Evolutionary conservation across 805 yeast species (phyloP).

Genomic region (Metschnikowia proteae): DNA sequence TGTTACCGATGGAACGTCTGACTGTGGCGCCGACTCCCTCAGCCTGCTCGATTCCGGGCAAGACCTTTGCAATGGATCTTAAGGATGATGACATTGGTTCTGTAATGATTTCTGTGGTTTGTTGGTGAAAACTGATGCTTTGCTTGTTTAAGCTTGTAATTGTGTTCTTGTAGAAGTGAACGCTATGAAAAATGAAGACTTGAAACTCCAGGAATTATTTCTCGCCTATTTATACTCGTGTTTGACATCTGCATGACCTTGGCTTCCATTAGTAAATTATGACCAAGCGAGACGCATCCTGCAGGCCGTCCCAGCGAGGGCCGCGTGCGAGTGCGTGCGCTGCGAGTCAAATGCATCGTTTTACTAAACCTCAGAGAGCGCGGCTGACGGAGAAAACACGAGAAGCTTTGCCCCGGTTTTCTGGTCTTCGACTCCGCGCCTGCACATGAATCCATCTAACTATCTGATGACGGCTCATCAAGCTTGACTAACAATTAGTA

Average conservation of each 20-base stretch:
- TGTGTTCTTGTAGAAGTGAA: not conserved
- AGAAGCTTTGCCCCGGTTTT: conserved; percentile 1
- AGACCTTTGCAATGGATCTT: conserved; percentile 32
- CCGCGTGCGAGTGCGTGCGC: not conserved
- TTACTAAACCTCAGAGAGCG: conserved; percentile 1
- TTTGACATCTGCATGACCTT: not conserved
- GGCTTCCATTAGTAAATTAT: not conserved
- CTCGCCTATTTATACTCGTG: conserved; percentile 1
- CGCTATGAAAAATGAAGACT: not conserved
- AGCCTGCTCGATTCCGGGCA: conserved; percentile 60
- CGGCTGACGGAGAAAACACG: conserved; percentile 1
- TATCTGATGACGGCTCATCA: too few relatives aligned
- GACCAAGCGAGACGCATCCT: not conserved
- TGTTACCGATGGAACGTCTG: conserved; percentile 73
- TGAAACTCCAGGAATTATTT: not conserved
- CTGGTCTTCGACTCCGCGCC: not conserved
- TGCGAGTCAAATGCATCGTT: not conserved
- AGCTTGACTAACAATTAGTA: too few relatives aligned
- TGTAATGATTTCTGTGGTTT: not conserved
- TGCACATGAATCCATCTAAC: not conserved
- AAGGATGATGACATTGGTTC: conserved; percentile 15
- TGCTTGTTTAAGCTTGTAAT: not conserved
- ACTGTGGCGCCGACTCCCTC: conserved; percentile 91
- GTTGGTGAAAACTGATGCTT: not conserved
- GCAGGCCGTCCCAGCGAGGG: not conserved